Evolutionary conservation across 257 asterid genomes (phyloP).

Genomic region (Lithospermum erythrorhizon): DNA sequence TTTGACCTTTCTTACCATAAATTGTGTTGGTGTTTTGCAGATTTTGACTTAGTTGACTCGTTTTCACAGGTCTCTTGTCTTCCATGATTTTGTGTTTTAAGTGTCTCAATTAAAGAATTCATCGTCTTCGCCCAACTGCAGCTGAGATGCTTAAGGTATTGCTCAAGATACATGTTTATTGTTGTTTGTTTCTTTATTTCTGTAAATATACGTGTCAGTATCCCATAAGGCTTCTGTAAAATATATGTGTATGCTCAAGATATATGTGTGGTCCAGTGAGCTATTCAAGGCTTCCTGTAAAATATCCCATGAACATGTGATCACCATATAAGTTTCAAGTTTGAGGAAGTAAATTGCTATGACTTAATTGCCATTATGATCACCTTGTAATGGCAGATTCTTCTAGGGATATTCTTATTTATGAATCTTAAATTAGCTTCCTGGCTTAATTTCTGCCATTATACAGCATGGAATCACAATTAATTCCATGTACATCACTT

Average conservation of each 20-base stretch:
- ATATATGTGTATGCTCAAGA: no score
- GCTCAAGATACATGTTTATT: conserved; percentile 6
- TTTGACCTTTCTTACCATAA: not conserved
- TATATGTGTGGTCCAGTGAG: not conserved
- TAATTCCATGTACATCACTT: not conserved
- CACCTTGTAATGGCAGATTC: not conserved
- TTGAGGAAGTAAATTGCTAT: no score
- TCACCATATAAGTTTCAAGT: no score
- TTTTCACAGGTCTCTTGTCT: conserved; percentile 78
- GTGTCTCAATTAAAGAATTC: conserved; percentile 90
- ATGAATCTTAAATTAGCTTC: not conserved
- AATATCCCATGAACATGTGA: no score
- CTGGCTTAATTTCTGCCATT: not conserved
- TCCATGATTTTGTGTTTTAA: conserved; percentile 93
- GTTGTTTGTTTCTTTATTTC: conserved; percentile 4
- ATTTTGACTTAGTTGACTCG: conserved; percentile 12
- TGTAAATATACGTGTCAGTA: no score
- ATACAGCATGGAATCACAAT: not conserved
- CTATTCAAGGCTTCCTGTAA: not conserved
- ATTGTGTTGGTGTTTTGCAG: not conserved
- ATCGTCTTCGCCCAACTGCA: conserved; percentile 92
- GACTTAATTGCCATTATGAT: no score
- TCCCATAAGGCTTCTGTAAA: no score
- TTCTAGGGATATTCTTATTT: not conserved
- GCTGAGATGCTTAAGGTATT: conserved; percentile 92